Conservation (phyloP, 306 rosid genomes). For the Vigna mungo region DNA sequence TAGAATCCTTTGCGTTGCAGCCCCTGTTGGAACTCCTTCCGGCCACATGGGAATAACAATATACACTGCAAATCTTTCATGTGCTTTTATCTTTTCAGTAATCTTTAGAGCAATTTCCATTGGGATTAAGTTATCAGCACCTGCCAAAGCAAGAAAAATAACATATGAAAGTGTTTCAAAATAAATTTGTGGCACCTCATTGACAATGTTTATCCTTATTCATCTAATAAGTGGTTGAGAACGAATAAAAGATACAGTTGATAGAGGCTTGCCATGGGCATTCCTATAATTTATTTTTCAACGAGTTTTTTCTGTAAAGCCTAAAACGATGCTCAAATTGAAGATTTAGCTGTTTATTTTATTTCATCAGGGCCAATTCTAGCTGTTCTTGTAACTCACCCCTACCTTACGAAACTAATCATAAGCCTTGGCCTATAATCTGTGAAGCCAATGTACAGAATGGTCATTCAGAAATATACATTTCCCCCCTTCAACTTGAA, state of each 20-base stretch:
- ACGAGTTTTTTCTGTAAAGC: not conserved
- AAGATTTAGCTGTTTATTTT: not conserved
- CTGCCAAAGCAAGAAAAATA: constrained; percentile 54
- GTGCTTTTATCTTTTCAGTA: constrained; percentile 81
- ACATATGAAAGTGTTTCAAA: constrained; percentile 24
- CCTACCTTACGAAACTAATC: not conserved
- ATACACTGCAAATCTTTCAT: constrained; percentile 93
- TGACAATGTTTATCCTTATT: not conserved
- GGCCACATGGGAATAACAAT: constrained; percentile 99
- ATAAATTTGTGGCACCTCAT: constrained; percentile 24
- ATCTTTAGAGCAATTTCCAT: constrained; percentile 99
- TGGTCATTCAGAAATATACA: not conserved
- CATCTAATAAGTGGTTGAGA: not conserved
- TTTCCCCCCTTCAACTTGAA: not conserved
- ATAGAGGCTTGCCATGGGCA: not conserved
- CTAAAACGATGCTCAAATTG: constrained; percentile 5
- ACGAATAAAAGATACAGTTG: not conserved
- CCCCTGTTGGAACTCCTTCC: constrained; percentile 93
- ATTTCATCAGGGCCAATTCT: not conserved
- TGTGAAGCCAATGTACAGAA: not conserved
- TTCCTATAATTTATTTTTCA: constrained; percentile 4
- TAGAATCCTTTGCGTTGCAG: constrained; percentile 92
- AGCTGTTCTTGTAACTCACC: not conserved
- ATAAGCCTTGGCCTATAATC: not conserved
- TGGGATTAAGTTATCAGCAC: constrained; percentile 93